Percentiles rank a stretch among this genome's conserved stretches.
These are phyloP conservation scores for Arthrobotrys entomopaga DNA, from an alignment of 2,329 filamentous ascomycete genomes.

Conservation along the genomic window DNA sequence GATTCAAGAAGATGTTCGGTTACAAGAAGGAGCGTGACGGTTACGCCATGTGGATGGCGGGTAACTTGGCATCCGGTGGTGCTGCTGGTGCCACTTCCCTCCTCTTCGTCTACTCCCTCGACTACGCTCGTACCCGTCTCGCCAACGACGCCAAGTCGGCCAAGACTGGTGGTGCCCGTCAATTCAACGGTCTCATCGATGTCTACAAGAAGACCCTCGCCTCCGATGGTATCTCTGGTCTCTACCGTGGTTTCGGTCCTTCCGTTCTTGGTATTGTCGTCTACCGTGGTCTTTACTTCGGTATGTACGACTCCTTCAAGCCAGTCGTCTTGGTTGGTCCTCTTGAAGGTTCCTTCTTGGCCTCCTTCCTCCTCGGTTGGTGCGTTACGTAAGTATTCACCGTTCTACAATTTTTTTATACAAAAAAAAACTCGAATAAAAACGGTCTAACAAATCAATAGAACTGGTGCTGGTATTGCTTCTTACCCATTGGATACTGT, in stretches of 20 bases:
- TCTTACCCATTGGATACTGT: slow-evolving; percentile 99
- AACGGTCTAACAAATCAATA: slow-evolving; percentile 25
- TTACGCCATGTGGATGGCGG: slow-evolving; percentile 98
- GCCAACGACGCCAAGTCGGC: slow-evolving; percentile 99
- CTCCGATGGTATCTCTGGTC: slow-evolving; percentile 97
- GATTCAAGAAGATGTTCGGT: slow-evolving; percentile 99
- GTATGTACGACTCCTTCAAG: slow-evolving; percentile 99
- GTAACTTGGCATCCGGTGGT: slow-evolving; percentile 99
- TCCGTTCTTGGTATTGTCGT: slow-evolving; percentile 99
- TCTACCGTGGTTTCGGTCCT: slow-evolving; percentile 99
- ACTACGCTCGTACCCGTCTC: slow-evolving; percentile 99
- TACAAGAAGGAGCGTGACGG: slow-evolving; percentile 99
- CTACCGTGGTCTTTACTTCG: slow-evolving; percentile 99
- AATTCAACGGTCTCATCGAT: slow-evolving; percentile 99
- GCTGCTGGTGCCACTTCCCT: slow-evolving; percentile 99
- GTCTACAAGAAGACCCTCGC: slow-evolving; percentile 99
- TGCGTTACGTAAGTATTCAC: slow-evolving; percentile 74
- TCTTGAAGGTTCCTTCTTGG: slow-evolving; percentile 98
- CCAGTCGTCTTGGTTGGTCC: slow-evolving; percentile 89
- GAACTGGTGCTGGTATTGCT: slow-evolving; percentile 99
- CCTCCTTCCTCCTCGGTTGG: slow-evolving; percentile 99
- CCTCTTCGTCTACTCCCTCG: slow-evolving; percentile 99
- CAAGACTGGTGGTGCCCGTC: slow-evolving; percentile 95
- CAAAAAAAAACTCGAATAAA: no score
- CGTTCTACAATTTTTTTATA: not conserved